phyloP scores from a whole-genome alignment of 1,284 basidiomycete species.

The Ustilago nuda region DNA sequence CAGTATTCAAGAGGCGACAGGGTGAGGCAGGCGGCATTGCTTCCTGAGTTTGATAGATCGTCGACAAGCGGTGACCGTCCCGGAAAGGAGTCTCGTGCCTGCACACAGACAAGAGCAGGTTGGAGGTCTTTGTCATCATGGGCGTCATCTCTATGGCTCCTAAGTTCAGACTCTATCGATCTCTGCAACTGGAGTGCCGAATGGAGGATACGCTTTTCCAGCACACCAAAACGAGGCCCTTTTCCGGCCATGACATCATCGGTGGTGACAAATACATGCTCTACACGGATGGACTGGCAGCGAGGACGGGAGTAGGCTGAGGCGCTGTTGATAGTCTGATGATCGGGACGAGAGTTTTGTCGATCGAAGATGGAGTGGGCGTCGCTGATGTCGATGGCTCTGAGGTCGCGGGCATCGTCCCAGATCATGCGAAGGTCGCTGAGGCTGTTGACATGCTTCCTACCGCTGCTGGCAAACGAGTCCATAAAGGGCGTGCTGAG shows the following conservation, averaged over 20 bases:
- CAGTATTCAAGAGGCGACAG: constrained; percentile 65
- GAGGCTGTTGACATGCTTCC: constrained; percentile 61
- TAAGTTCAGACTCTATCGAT: constrained; percentile 47
- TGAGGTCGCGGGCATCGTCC: constrained; percentile 64
- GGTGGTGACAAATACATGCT: constrained; percentile 66
- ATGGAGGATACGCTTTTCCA: constrained; percentile 58
- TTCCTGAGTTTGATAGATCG: background rate
- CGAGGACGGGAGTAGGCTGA: constrained; percentile 30
- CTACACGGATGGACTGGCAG: constrained; percentile 53
- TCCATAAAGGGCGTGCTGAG: constrained; percentile 64
- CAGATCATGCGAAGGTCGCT: constrained; percentile 66
- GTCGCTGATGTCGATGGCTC: constrained; percentile 55
- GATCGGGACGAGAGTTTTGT: constrained; percentile 5
- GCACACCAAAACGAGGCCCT: constrained; percentile 59
- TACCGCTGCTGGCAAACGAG: constrained; percentile 58
- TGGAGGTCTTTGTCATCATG: background rate
- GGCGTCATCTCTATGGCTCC: background rate
- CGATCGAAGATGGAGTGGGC: constrained; percentile 36
- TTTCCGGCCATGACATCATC: constrained; percentile 61
- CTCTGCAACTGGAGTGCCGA: constrained; percentile 59
- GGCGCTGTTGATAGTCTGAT: background rate
- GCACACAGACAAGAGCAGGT: constrained; percentile 19
- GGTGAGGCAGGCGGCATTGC: constrained; percentile 46
- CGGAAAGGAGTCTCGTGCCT: constrained; percentile 39
- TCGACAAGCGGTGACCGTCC: constrained; percentile 11